Percentiles rank a stretch among this genome's conserved stretches.
Evolutionary conservation across 148 eudicot species (phyloP).

Genomic region (Vaccinium corymbosum): DNA sequence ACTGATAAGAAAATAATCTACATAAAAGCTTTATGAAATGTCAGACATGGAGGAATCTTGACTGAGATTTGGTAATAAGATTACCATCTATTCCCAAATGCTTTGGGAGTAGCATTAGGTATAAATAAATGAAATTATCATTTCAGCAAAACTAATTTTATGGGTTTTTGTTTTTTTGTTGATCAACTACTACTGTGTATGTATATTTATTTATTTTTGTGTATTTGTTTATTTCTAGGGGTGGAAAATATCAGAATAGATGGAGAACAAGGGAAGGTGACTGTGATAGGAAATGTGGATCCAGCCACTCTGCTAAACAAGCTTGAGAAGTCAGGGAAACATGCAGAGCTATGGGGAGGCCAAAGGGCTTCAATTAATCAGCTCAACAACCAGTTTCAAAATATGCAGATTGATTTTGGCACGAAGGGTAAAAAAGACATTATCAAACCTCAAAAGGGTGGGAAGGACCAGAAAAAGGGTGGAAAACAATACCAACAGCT

Average conservation of each 20-base stretch:
- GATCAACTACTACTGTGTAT: background rate
- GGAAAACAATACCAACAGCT: constrained; percentile 33
- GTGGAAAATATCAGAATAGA: constrained; percentile 52
- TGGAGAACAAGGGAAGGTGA: constrained; percentile 77
- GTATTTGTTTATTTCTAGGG: constrained; percentile 32
- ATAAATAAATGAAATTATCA: background rate
- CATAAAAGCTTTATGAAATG: background rate
- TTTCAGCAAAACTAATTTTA: background rate
- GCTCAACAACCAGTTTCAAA: constrained; percentile 47
- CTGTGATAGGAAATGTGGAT: constrained; percentile 71
- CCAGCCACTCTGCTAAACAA: constrained; percentile 56
- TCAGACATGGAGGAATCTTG: background rate
- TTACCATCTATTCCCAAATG: background rate
- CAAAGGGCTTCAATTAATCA: constrained; percentile 27
- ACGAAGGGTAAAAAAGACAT: constrained; percentile 34
- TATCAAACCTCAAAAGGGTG: constrained; percentile 32
- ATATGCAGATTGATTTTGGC: constrained; percentile 43
- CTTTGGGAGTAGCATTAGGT: background rate
- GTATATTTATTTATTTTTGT: background rate
- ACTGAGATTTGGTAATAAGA: background rate
- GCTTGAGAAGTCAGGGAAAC: constrained; percentile 75
- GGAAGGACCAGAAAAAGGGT: constrained; percentile 33
- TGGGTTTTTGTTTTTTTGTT: background rate
- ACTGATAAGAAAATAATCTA: background rate
- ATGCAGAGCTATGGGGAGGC: constrained; percentile 75